A percentile compares a stretch with the other conserved stretches of the same genome.
phyloP scores from a whole-genome alignment of 495 filamentous ascomycete genomes.

The Hyaloscypha bicolor region DNA sequence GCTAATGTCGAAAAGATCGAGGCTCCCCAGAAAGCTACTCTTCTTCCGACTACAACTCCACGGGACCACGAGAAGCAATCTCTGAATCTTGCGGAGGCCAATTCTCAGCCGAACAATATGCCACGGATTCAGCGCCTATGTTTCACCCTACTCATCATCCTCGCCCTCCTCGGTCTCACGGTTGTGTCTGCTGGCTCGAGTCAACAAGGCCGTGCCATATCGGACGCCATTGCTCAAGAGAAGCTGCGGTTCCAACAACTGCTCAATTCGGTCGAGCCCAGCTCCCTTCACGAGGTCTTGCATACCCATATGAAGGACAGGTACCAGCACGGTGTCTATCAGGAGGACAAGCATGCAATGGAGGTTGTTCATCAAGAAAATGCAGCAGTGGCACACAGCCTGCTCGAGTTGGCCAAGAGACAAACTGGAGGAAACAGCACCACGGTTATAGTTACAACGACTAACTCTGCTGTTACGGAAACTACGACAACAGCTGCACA shows the following conservation, averaged over 20 bases:
- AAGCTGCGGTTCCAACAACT: conserved; percentile 39
- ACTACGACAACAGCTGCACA: conserved; percentile 2
- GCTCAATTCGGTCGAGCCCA: conserved; percentile 42
- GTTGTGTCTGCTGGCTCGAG: conserved; percentile 9
- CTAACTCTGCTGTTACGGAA: background rate
- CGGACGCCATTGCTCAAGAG: background rate
- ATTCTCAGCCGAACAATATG: conserved; percentile 24
- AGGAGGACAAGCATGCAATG: conserved; percentile 42
- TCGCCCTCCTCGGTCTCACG: conserved; percentile 21
- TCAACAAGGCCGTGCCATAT: background rate
- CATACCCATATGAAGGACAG: conserved; percentile 40
- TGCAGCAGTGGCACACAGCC: conserved; percentile 44
- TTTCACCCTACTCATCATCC: conserved; percentile 20
- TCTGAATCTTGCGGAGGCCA: background rate
- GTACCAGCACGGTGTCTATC: conserved; percentile 50
- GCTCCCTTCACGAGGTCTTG: conserved; percentile 44
- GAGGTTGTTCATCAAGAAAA: conserved; percentile 45
- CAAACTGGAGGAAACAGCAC: conserved; percentile 13
- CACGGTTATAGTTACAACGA: background rate
- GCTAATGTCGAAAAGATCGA: conserved; percentile 22
- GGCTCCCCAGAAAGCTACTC: conserved; percentile 12
- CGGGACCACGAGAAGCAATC: conserved; percentile 2
- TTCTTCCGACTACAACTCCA: background rate
- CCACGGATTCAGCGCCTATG: conserved; percentile 14
- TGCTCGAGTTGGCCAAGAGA: conserved; percentile 33